Base-by-base conservation (phyloP, 257 asterid genomes). In the Plantago major region DNA sequence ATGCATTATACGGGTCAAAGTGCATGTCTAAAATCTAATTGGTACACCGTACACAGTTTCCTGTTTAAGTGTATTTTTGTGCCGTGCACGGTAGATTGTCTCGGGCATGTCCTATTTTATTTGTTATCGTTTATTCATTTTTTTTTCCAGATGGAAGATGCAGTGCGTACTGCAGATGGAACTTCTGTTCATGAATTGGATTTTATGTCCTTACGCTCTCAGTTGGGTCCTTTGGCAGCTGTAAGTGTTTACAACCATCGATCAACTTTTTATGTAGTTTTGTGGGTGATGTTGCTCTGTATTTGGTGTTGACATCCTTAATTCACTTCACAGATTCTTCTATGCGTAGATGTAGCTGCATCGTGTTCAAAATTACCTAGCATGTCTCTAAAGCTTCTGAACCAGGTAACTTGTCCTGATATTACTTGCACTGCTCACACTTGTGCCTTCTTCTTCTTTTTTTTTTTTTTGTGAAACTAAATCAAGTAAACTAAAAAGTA, bases 201-300 rank as follows among this genome's bases (percentile, higher is more conserved):
- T 74, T 81, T 89, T 66, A 68, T 84, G 51, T 79, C 95, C 47
- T 78, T 86, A 81, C 85, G 82, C 66, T 81, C 94, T 66, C 96
- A 89, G 75, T 77, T 92, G 83, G 97, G 97, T 52, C 85, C 95
- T 78, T 81, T 89, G 82, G 89, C 95, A 62, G 94, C 95, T 61
- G 99, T 89, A 80, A 64, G 93, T 72, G 73, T 71, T 62, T 69
- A 66, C 60, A 66, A 48, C 63, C 42, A 47, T 51, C 53, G 64
- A 66, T 77, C 48, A 60, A 63, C 74, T 64, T 62, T 71, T 15
- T 43, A 37, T 73, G 67, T 57, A 66, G 64, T 67, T 60, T 66
- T 65, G 60, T 58, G 57, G 30, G 70, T 58, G 63, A 58, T 48
- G 67, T 63, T 62, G 76, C 64, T 69, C 57, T 62, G 60, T 40